Conservation (phyloP, 2,329 filamentous ascomycete species). For the Chaetomium sp. region DNA sequence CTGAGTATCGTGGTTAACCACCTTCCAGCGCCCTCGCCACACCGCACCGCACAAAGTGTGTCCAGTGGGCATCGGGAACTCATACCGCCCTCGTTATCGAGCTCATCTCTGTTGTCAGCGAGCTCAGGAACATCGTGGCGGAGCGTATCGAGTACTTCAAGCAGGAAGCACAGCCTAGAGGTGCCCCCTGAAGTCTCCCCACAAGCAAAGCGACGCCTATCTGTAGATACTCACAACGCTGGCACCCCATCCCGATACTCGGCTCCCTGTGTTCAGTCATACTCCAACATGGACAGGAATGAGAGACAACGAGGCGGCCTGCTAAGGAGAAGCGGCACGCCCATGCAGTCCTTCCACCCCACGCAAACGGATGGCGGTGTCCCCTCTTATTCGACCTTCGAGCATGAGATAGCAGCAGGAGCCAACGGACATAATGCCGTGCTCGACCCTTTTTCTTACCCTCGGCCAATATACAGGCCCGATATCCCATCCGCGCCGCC, state of each 20-base stretch:
- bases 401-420: neutral
- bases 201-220: neutral
- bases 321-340: slow-evolving; percentile 3
- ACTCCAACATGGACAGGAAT: neutral
- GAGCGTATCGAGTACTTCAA: slow-evolving; percentile 8
- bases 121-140: slow-evolving; percentile 5
- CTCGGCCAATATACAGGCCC: neutral
- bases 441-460: neutral
- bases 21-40: neutral
- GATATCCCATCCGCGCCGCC: neutral
- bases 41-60: neutral
- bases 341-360: neutral
- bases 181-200: neutral
- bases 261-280: neutral
- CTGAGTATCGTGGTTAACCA: neutral
- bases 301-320: neutral
- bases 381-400: neutral
- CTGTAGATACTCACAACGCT: neutral
- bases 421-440: neutral
- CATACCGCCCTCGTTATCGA: neutral
- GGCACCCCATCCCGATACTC: slow-evolving; percentile 1
- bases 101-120: neutral
- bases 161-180: slow-evolving; percentile 13
- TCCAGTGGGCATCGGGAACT: neutral
- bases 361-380: neutral